These are phyloP conservation scores for Cordyceps fumosorosea DNA, from an alignment of 2,329 filamentous ascomycete species.

Conservation along the genomic window DNA sequence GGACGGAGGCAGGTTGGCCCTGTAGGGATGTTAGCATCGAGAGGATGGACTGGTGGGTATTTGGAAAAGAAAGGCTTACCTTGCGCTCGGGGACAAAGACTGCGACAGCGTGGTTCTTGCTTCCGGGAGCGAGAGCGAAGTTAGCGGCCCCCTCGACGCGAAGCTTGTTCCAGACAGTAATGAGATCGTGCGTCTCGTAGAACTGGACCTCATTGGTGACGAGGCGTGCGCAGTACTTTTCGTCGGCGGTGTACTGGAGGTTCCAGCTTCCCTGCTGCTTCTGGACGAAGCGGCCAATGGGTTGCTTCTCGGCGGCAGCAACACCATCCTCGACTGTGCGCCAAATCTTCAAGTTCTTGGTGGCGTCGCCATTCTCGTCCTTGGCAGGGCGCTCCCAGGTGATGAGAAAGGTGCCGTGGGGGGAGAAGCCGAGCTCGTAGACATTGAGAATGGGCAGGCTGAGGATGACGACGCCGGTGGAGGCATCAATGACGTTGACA, in stretches of 20 bases:
- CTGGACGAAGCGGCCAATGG: slow-evolving; percentile 87
- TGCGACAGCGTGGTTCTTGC: slow-evolving; percentile 80
- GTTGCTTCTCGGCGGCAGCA: slow-evolving; percentile 58
- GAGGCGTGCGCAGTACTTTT: slow-evolving; percentile 83
- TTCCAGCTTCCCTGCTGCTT: slow-evolving; percentile 96
- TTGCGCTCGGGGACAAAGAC: slow-evolving; percentile 95
- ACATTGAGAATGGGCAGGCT: slow-evolving; percentile 75
- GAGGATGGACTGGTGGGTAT: not conserved
- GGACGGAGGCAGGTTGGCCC: slow-evolving; percentile 90
- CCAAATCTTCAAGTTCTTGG: slow-evolving; percentile 98
- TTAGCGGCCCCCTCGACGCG: slow-evolving; percentile 83
- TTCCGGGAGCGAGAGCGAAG: slow-evolving; percentile 81
- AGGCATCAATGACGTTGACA: slow-evolving; percentile 79
- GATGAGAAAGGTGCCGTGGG: slow-evolving; percentile 83
- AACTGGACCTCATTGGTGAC: slow-evolving; percentile 99
- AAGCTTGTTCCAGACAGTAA: slow-evolving; percentile 90
- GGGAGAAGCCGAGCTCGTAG: slow-evolving; percentile 92
- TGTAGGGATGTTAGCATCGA: slow-evolving; percentile 30
- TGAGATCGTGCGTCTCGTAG: slow-evolving; percentile 80
- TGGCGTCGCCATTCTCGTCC: slow-evolving; percentile 87
- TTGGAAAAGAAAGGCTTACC: slow-evolving; percentile 41
- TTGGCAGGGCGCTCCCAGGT: slow-evolving; percentile 94
- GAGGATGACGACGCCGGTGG: slow-evolving; percentile 65
- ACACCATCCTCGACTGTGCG: slow-evolving; percentile 65
- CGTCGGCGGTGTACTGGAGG: slow-evolving; percentile 90